A percentile compares a stretch with the other conserved stretches of the same genome.
Conservation (phyloP, 345 rosid genomes). For the Syzygium oleosum region DNA sequence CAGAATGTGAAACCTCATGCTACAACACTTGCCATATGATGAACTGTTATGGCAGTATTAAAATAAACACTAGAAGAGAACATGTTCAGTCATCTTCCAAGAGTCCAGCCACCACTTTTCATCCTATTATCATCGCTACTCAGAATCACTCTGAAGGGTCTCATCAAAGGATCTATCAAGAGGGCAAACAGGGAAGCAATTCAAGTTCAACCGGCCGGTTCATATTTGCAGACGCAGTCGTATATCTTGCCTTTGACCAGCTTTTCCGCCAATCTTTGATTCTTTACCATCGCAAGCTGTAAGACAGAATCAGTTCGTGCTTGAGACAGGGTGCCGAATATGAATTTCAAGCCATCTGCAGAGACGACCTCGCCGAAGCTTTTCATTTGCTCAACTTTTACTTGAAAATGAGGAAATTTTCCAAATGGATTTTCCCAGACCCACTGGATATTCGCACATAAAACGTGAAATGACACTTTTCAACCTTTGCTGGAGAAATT, state of each 20-base stretch:
- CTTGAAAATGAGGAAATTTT: background rate
- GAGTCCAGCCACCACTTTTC: background rate
- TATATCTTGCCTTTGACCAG: conserved; percentile 78
- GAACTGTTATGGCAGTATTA: background rate
- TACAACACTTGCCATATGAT: background rate
- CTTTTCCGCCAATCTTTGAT: conserved; percentile 92
- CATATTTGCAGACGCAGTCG: conserved; percentile 89
- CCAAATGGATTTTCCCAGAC: background rate
- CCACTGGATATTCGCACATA: background rate
- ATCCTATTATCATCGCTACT: background rate
- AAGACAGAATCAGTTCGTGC: background rate
- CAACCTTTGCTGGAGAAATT: background rate
- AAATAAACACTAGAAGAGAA: background rate
- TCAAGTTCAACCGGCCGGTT: conserved; percentile 24
- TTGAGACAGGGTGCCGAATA: background rate
- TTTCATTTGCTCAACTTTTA: background rate
- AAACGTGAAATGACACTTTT: background rate
- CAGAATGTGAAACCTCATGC: background rate
- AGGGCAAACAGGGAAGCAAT: background rate
- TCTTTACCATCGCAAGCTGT: conserved; percentile 99
- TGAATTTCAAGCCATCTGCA: background rate
- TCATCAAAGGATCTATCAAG: background rate
- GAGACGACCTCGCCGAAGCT: background rate
- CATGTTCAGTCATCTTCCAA: background rate
- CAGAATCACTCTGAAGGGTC: background rate